Evolutionary conservation across 768 basidiomycete genomes (phyloP), one percentile per base, ranked within the genome.

Genomic region (Leccinellum rugosiceps): DNA sequence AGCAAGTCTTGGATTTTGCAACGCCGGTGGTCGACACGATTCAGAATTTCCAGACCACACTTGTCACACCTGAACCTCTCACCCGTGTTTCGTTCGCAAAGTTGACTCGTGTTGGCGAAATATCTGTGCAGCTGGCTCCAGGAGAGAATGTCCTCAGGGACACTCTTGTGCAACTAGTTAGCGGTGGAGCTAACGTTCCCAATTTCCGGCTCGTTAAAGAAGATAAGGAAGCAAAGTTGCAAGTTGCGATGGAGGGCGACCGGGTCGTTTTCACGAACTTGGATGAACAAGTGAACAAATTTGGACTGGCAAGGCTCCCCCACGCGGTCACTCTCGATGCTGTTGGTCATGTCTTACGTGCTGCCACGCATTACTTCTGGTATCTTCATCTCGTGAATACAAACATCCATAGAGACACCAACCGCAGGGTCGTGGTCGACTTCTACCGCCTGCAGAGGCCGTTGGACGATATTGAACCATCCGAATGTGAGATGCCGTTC

Each of bases 21-120:
- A 17, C 15, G 21, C 47, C 13, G n/a, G 23, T 28, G 2, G 30
- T 53, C 13, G 34, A 58, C 11, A 6, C 10, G n/a, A 52, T 66
- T 15, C 46, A 51, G 15, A 53, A 66, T 23, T 67, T 66, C 45
- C 25, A 55, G 46, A 66, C 62, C 15, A 55, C 32, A 3, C 2
- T 58, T 7, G 31, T 49, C 5, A 32, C 17, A n/a, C 5, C 30
- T 7, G 30, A 13, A 3, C 21, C 43, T 19, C 17, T 50, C 28
- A 14, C 15, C 3, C 11, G 50, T 13, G 51, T 21, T 34, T 48
- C 30, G 6, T 55, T 55, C 23, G 60, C 53, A 48, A 55, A 35
- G 46, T 26, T 61, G 32, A 50, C 31, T 19, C n/a, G 48, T 14
- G 19, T 4, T 8, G 19, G 48, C 5, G n/a, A 50, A 21, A 31